Evolutionary conservation across 2,329 filamentous ascomycete genomes (phyloP).

Genomic region (Phoma sp.): DNA sequence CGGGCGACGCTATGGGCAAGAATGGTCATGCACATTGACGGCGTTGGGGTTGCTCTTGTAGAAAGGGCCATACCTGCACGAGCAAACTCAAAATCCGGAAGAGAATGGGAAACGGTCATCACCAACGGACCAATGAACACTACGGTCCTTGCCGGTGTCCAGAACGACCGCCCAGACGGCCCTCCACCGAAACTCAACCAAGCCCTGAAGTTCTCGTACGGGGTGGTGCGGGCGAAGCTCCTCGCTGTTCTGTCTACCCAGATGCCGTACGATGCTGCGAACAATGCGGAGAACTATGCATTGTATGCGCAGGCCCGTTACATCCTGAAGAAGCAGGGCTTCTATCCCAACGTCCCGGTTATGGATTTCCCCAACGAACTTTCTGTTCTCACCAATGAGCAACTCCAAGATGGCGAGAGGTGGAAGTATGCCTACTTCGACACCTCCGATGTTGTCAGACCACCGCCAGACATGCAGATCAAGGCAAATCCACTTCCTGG

Average conservation of each 20-base stretch:
- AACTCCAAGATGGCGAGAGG: constrained; percentile 40
- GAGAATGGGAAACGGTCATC: constrained; percentile 27
- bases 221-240: constrained; percentile 41
- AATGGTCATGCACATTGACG: constrained; percentile 44
- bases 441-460: constrained; percentile 33
- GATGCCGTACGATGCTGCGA: constrained; percentile 39
- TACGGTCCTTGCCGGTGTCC: constrained; percentile 40
- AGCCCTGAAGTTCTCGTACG: constrained; percentile 42
- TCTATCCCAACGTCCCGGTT: constrained; percentile 40
- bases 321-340: constrained; percentile 33
- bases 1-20: constrained; percentile 43
- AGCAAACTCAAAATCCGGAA: constrained; percentile 23
- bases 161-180: constrained; percentile 33
- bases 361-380: constrained; percentile 41
- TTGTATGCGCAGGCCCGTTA: constrained; percentile 43
- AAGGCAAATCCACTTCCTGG: constrained; percentile 30
- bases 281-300: constrained; percentile 46
- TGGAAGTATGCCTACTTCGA: constrained; percentile 39
- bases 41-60: constrained; percentile 37
- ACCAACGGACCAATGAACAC: constrained; percentile 40
- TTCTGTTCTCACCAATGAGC: constrained; percentile 39
- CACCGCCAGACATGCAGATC: constrained; percentile 22
- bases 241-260: constrained; percentile 39
- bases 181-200: constrained; percentile 25
- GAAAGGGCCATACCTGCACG: constrained; percentile 22